Evolutionary conservation across 1,284 basidiomycete genomes (phyloP).

Genomic region (Moesziomyces sp.): DNA sequence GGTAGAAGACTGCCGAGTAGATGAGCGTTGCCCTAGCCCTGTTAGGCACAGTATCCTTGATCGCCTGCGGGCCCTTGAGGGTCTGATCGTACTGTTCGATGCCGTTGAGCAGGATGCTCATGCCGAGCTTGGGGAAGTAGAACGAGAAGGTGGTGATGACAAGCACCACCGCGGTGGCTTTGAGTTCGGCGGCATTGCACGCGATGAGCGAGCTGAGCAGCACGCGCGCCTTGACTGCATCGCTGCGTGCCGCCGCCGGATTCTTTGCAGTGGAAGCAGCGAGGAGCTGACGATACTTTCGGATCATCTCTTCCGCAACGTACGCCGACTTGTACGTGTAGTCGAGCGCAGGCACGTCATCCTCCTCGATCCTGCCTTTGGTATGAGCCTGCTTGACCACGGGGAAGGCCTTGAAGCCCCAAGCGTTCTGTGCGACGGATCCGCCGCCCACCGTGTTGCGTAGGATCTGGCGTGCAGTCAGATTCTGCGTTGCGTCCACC

Average conservation of each 20-base stretch:
- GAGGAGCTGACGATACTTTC: constrained; percentile 18
- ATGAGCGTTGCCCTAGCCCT: constrained; percentile 30
- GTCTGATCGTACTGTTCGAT: constrained; percentile 22
- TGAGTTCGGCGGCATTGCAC: constrained; percentile 18
- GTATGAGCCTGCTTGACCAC: constrained; percentile 12
- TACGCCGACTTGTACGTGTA: constrained; percentile 17
- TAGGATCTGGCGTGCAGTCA: neutral
- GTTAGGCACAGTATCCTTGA: constrained; percentile 4
- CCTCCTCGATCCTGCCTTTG: constrained; percentile 5
- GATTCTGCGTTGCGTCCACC: constrained; percentile 4
- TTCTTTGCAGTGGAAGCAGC: constrained; percentile 5
- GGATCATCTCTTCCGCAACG: constrained; percentile 24
- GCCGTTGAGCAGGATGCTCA: constrained; percentile 18
- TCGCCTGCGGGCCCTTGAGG: neutral
- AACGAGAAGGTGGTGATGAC: constrained; percentile 28
- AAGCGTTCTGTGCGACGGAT: constrained; percentile 10
- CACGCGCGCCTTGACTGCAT: constrained; percentile 10
- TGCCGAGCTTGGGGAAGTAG: constrained; percentile 34
- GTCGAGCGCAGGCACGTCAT: constrained; percentile 33
- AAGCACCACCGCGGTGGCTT: constrained; percentile 1
- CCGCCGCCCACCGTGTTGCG: constrained; percentile 24
- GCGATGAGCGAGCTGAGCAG: constrained; percentile 16
- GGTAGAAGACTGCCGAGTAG: constrained; percentile 32
- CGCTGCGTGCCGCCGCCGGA: neutral
- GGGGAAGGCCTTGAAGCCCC: constrained; percentile 21